Conservation (phyloP, 139 green algal species). For the Monoraphidium neglectum region DNA sequence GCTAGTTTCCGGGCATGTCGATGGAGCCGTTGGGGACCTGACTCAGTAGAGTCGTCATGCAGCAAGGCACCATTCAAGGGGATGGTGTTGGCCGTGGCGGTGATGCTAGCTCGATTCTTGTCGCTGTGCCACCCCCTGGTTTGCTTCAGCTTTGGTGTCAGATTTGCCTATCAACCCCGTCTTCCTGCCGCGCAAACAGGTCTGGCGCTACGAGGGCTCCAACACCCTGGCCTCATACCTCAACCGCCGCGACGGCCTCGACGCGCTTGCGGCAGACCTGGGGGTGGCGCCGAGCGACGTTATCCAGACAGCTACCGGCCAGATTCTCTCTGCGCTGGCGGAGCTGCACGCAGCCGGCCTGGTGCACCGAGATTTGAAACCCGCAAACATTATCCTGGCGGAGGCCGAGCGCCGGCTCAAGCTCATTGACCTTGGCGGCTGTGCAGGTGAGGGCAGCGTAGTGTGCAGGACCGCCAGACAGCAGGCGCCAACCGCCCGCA, state of each 20-base stretch:
- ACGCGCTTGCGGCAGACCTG: slow-evolving; percentile 68
- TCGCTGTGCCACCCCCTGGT: too few relatives aligned
- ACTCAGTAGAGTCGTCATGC: too few relatives aligned
- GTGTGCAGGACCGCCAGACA: too few relatives aligned
- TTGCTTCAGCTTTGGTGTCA: too few relatives aligned
- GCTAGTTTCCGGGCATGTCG: too few relatives aligned
- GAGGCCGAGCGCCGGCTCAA: slow-evolving; percentile 64
- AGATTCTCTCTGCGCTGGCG: slow-evolving; percentile 73
- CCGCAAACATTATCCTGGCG: slow-evolving; percentile 84
- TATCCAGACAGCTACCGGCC: slow-evolving; percentile 70
- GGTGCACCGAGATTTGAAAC: slow-evolving; percentile 93
- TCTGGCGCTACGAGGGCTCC: slow-evolving; percentile 81
- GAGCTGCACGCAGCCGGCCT: slow-evolving; percentile 81
- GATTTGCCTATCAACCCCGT: too few relatives aligned
- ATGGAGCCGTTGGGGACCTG: too few relatives aligned
- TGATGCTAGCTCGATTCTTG: too few relatives aligned
- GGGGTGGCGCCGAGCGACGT: slow-evolving; percentile 52
- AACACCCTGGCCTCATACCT: slow-evolving; percentile 80
- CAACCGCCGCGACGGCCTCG: slow-evolving; percentile 68
- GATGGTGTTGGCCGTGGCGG: too few relatives aligned
- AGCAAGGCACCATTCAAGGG: too few relatives aligned
- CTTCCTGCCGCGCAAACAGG: too few relatives aligned
- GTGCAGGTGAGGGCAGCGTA: slow-evolving; percentile 25
- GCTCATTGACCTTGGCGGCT: slow-evolving; percentile 63
- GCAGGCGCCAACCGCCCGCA: too few relatives aligned